Evolutionary conservation across 2,329 filamentous ascomycete species (phyloP).

Genomic region (Colletotrichum cordylinicola): DNA sequence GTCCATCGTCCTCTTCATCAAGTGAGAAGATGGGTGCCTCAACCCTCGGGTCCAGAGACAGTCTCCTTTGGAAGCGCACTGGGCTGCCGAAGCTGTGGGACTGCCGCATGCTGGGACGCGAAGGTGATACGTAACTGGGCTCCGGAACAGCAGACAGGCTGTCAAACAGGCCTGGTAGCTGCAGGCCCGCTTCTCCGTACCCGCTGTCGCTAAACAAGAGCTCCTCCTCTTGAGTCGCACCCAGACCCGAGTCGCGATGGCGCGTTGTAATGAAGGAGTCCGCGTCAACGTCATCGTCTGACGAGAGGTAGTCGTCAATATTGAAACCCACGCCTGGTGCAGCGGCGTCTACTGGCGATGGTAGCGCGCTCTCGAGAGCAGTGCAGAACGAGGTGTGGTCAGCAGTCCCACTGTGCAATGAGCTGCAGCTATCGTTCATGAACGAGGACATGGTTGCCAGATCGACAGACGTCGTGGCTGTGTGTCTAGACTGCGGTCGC

Average conservation of each 20-base stretch:
- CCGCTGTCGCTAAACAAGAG: constrained; percentile 40
- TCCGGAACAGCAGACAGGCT: constrained; percentile 14
- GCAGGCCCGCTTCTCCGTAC: constrained; percentile 36
- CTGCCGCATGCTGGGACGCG: background rate
- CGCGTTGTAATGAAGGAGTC: constrained; percentile 33
- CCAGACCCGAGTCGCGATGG: constrained; percentile 6
- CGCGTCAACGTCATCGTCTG: constrained; percentile 42
- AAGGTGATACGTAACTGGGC: background rate
- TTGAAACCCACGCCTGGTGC: constrained; percentile 31
- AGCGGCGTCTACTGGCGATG: background rate
- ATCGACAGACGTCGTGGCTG: constrained; percentile 51
- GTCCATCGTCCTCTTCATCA: background rate
- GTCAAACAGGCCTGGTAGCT: constrained; percentile 40
- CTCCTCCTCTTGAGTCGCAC: constrained; percentile 38
- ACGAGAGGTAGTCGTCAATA: constrained; percentile 44
- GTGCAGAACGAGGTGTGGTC: constrained; percentile 22
- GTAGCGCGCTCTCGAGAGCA: constrained; percentile 8
- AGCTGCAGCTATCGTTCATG: constrained; percentile 15
- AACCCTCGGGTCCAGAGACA: background rate
- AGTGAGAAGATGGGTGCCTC: background rate
- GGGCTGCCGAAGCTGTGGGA: background rate
- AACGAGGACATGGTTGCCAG: constrained; percentile 27
- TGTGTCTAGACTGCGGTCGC: constrained; percentile 47
- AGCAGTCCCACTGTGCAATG: constrained; percentile 11
- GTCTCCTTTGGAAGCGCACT: background rate